Conservation (phyloP, 73 alveolate genomes). For the Loxodes magnus region DNA sequence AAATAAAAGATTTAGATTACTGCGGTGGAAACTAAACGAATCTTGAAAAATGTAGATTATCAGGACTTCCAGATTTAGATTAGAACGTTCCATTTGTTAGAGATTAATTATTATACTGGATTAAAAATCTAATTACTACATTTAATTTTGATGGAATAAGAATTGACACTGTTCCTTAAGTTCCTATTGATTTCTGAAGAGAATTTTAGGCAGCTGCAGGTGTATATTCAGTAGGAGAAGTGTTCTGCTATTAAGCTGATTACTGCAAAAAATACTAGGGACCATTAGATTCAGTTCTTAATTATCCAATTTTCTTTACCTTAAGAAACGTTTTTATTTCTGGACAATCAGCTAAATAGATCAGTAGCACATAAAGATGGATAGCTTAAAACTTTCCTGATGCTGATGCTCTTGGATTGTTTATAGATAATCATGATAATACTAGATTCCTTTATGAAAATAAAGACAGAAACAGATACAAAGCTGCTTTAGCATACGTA, state of each 20-base stretch:
- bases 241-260: slow-evolving; percentile 37
- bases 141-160: slow-evolving; percentile 91
- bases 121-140: slow-evolving; percentile 36
- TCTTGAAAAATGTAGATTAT: slow-evolving; percentile 79
- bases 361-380: slow-evolving; percentile 14
- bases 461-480: neutral
- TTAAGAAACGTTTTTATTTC: slow-evolving; percentile 53
- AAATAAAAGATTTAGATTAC: slow-evolving; percentile 38
- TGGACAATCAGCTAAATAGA: slow-evolving; percentile 20
- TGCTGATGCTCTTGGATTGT: slow-evolving; percentile 31
- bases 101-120: slow-evolving; percentile 65
- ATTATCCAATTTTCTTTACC: slow-evolving; percentile 79
- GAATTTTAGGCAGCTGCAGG: slow-evolving; percentile 72
- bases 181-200: slow-evolving; percentile 80
- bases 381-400: slow-evolving; percentile 9
- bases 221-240: slow-evolving; percentile 78
- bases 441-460: slow-evolving; percentile 67
- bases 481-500: slow-evolving; percentile 33
- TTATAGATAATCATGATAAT: slow-evolving; percentile 88
- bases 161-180: slow-evolving; percentile 75
- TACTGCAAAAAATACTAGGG: slow-evolving; percentile 59
- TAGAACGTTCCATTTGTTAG: slow-evolving; percentile 71
- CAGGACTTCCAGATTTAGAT: slow-evolving; percentile 84
- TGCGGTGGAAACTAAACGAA: slow-evolving; percentile 17
- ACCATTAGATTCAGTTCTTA: slow-evolving; percentile 60